These are phyloP conservation scores for Macrophomina pseudophaseolina DNA, from an alignment of 2,329 filamentous ascomycete species.

Conservation along the genomic window DNA sequence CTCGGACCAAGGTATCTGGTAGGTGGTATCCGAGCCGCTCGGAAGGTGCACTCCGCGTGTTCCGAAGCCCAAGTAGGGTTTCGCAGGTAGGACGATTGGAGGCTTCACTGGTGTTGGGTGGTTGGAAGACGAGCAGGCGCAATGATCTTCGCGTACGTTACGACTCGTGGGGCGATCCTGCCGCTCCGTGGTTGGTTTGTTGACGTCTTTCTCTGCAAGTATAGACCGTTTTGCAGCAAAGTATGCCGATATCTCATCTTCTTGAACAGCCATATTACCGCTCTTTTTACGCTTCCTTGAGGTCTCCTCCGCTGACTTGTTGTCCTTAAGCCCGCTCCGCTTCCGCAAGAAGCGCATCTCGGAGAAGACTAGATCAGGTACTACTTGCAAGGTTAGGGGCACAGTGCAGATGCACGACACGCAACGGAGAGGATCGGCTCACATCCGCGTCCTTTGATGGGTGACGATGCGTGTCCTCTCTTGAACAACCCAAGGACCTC, in stretches of 20 bases:
- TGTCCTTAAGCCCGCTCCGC: conserved; percentile 37
- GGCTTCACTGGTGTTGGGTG: conserved; percentile 29
- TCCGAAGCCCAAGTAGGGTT: conserved; percentile 46
- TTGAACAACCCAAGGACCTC: conserved; percentile 53
- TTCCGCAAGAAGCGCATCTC: conserved; percentile 56
- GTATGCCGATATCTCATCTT: conserved; percentile 53
- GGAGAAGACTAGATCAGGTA: conserved; percentile 58
- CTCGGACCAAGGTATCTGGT: conserved; percentile 50
- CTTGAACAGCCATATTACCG: conserved; percentile 39
- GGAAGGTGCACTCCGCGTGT: conserved; percentile 37
- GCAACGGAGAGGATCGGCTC: conserved; percentile 32
- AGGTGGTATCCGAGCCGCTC: conserved; percentile 34
- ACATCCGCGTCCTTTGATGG: conserved; percentile 51
- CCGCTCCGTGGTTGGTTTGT: conserved; percentile 29
- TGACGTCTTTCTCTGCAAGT: conserved; percentile 35
- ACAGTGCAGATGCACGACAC: conserved; percentile 26
- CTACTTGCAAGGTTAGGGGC: conserved; percentile 41
- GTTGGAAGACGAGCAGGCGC: not conserved
- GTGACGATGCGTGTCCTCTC: conserved; percentile 55
- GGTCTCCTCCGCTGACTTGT: conserved; percentile 32
- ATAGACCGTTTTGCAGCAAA: conserved; percentile 43
- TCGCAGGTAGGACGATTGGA: conserved; percentile 42
- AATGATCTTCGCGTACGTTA: not conserved
- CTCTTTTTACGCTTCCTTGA: conserved; percentile 38
- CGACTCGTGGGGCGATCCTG: not conserved